Evolutionary conservation across 371 early-diverging fungal species (phyloP).

Genomic region (Mortierella polycephala): DNA sequence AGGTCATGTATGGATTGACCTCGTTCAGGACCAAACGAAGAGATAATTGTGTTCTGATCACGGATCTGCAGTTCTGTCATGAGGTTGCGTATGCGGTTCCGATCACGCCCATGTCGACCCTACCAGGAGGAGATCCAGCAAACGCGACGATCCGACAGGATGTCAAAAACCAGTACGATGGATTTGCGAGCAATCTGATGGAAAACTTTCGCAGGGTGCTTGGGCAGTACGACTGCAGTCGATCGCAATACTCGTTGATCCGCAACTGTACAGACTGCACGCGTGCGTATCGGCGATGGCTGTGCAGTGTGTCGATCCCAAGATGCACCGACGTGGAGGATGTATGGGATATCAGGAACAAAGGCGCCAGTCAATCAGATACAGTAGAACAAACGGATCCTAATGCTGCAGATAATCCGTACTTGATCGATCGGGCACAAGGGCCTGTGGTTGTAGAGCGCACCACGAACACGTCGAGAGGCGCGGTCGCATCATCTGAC

Average conservation of each 20-base stretch:
- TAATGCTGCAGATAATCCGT: constrained; percentile 32
- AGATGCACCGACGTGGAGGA: constrained; percentile 62
- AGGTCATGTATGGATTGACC: constrained; percentile 48
- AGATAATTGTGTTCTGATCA: constrained; percentile 65
- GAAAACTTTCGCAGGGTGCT: constrained; percentile 64
- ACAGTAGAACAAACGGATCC: constrained; percentile 1
- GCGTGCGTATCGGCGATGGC: constrained; percentile 71
- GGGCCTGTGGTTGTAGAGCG: constrained; percentile 50
- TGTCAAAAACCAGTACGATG: constrained; percentile 59
- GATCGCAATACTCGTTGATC: constrained; percentile 68
- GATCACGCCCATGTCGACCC: constrained; percentile 28
- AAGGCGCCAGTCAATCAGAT: constrained; percentile 10
- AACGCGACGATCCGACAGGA: constrained; percentile 31
- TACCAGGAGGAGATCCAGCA: constrained; percentile 13
- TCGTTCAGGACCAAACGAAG: constrained; percentile 42
- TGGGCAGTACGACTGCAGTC: constrained; percentile 66
- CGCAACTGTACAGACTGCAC: constrained; percentile 72
- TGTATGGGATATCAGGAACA: constrained; percentile 22
- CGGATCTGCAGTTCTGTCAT: constrained; percentile 65
- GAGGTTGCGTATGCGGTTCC: constrained; percentile 73
- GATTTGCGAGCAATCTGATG: constrained; percentile 56
- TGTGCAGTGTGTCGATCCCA: constrained; percentile 72
- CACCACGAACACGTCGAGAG: constrained; percentile 46
- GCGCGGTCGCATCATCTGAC: constrained; percentile 30
- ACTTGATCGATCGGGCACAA: constrained; percentile 30